Conservation (phyloP, 2,329 filamentous ascomycete genomes). For the Xylariaceae sp. region DNA sequence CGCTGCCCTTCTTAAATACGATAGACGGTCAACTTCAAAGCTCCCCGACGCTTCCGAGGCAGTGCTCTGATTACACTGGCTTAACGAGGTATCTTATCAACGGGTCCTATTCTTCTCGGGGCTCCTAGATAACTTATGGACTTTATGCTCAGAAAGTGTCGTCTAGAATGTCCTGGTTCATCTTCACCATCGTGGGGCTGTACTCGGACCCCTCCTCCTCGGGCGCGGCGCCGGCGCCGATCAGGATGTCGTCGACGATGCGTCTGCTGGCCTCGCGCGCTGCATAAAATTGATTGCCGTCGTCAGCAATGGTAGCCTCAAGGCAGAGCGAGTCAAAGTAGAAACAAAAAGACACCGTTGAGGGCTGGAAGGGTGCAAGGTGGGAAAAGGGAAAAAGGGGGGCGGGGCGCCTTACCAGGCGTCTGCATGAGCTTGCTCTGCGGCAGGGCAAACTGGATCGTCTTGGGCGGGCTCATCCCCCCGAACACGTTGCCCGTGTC, state of each 20-base stretch:
- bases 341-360: too few species aligned
- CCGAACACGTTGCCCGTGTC: constrained; percentile 49
- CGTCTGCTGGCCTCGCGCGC: constrained; percentile 73
- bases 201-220: constrained; percentile 51
- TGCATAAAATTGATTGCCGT: constrained; percentile 20
- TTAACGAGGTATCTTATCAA: too few species aligned
- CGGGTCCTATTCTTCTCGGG: too few species aligned
- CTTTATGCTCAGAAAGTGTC: constrained; percentile 47
- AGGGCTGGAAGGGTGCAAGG: not conserved
- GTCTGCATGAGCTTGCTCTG: constrained; percentile 73
- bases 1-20: too few species aligned
- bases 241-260: constrained; percentile 72
- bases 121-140: too few species aligned
- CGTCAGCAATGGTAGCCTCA: not conserved
- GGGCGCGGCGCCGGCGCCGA: constrained; percentile 62
- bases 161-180: constrained; percentile 54
- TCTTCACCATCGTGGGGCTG: constrained; percentile 59
- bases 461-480: constrained; percentile 87
- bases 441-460: constrained; percentile 76
- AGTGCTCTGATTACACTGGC: too few species aligned
- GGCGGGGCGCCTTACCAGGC: constrained; percentile 47
- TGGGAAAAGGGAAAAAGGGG: not conserved
- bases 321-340: too few species aligned
- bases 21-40: too few species aligned
- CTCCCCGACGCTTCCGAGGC: too few species aligned